These are phyloP conservation scores for Haematococcus lacustris DNA, from an alignment of 139 green algal species.

Conservation along the genomic window DNA sequence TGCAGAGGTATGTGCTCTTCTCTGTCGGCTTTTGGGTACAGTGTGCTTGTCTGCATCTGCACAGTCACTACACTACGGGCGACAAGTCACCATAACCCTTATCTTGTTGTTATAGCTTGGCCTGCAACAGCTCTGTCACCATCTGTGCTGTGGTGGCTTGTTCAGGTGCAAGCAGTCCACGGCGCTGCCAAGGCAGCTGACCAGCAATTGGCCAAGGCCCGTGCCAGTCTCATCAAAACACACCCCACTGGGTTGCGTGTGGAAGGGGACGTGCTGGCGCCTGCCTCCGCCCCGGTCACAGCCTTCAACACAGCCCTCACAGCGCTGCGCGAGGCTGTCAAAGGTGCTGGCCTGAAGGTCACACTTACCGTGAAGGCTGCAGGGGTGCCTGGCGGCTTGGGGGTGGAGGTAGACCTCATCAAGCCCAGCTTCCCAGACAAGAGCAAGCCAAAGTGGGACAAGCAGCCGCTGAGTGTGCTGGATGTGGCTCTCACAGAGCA, in stretches of 20 bases:
- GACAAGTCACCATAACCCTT: no score
- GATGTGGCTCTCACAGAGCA: conserved; percentile 3
- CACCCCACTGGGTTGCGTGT: not conserved
- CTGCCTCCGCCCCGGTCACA: not conserved
- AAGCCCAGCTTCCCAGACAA: conserved; percentile 1
- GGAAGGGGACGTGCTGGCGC: not conserved
- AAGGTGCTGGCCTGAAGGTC: conserved; percentile 12
- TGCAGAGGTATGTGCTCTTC: no score
- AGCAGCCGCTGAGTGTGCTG: not conserved
- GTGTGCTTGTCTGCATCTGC: no score
- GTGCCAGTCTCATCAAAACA: not conserved
- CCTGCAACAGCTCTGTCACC: no score
- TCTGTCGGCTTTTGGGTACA: no score
- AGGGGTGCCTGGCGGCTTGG: not conserved
- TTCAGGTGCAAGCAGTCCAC: no score
- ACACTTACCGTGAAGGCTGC: not conserved
- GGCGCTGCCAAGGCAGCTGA: conserved; percentile 8
- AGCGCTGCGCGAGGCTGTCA: conserved; percentile 6
- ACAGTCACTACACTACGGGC: no score
- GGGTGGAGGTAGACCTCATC: not conserved
- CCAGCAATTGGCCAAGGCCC: conserved; percentile 8
- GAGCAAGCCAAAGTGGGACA: not conserved
- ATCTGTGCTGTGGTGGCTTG: no score
- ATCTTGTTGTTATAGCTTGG: no score
- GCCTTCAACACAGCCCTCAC: conserved; percentile 14